These are phyloP conservation scores for Phytophthora macrochlamydospora DNA, from an alignment of 352 stramenopile genomes.

Conservation along the genomic window DNA sequence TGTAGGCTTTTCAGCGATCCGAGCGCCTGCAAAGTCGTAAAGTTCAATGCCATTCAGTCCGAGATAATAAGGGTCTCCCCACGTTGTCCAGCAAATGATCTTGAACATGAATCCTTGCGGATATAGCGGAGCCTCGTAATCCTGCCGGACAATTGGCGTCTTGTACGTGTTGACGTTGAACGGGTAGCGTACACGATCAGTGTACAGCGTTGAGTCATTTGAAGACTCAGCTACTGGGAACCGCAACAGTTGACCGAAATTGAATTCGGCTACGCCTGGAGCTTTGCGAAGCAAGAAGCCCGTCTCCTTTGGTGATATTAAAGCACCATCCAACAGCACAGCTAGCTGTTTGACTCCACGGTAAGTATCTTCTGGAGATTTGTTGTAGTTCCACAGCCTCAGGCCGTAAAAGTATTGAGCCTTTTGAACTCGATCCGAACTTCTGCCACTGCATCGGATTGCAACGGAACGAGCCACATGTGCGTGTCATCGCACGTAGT, in stretches of 20 bases:
- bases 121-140: conserved; percentile 87
- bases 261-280: conserved; percentile 62
- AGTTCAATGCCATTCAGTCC: conserved; percentile 85
- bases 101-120: conserved; percentile 89
- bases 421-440: conserved; percentile 66
- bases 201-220: conserved; percentile 26
- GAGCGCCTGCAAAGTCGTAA: conserved; percentile 60
- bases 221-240: conserved; percentile 20
- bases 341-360: conserved; percentile 72
- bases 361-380: conserved; percentile 69
- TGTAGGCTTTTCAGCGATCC: conserved; percentile 38
- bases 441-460: conserved; percentile 29
- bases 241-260: conserved; percentile 75
- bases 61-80: conserved; percentile 87
- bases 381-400: conserved; percentile 88
- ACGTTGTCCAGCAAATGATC: conserved; percentile 79
- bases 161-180: conserved; percentile 59
- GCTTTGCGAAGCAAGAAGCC: conserved; percentile 85
- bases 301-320: conserved; percentile 56
- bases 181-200: conserved; percentile 47
- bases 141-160: conserved; percentile 77
- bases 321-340: conserved; percentile 48
- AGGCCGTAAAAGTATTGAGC: conserved; percentile 64
- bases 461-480: conserved; percentile 89
- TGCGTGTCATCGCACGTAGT: conserved; percentile 89